Evolutionary conservation across 306 rosid genomes (phyloP), one percentile per base, ranked within the genome.

Genomic region (Arachis hypogaea): DNA sequence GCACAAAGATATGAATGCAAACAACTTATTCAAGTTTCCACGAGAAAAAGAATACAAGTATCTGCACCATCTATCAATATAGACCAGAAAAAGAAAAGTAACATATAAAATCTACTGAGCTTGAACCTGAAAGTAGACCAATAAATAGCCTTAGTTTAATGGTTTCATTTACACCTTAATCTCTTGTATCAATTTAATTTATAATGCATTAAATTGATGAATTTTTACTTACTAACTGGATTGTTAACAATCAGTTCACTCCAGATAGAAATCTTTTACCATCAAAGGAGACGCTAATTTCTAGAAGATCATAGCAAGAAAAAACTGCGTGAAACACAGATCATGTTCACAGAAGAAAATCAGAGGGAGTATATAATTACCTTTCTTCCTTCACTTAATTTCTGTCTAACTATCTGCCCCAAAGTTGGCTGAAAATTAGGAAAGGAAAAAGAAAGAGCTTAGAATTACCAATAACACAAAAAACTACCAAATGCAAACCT

Each of bases 311-410:
- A 22, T 22, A 22, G 28, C 28, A 22, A 22, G 28, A 22, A 22
- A 22, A 22, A 22, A 9, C 11, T 33, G 59, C 62, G 42, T 6
- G 66, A 66, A 40, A 59, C 38, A 41, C 9, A 7, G 58, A 41
- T 30, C 18, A 36, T 14, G 56, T 54, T 9, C 42, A 30, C 33
- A 46, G 18, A 52, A 44, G 30, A 74, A 9, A 18, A 71, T 36
- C 16, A n/a, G 55, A 52, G 28, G 71, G 74, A 38, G 62, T 56
- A 66, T 36, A 65, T 57, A 5, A 59, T 81, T 89, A 94, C 97
- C 97, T 89, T 92, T 85, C 99, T 88, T 88, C 96, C 99, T 73
- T 88, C 97, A 75, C 95, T 88, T 76, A 94, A 84, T 78, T 86
- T 94, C 87, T 92, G 97, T 84, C 90, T 85, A 58, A 92, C 97